A percentile compares a stretch with the other conserved stretches of the same genome.
Conservation (phyloP, 164 flowering plant species). For the Piper longum region DNA sequence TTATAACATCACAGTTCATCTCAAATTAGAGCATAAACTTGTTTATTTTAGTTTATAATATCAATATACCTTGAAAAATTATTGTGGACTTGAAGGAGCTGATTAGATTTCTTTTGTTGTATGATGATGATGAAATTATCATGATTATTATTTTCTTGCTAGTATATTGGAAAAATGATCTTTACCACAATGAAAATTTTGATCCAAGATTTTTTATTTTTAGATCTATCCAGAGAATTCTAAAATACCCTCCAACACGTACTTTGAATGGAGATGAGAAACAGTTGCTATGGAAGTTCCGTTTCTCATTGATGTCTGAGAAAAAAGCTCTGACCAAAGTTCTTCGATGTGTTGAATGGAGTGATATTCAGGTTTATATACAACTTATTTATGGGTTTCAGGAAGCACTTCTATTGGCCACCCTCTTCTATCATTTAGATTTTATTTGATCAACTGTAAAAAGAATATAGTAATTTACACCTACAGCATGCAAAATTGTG, state of each 20-base stretch:
- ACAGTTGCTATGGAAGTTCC: slow-evolving; percentile 93
- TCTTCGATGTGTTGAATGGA: slow-evolving; percentile 98
- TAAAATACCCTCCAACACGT: slow-evolving; percentile 92
- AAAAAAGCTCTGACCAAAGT: slow-evolving; percentile 94
- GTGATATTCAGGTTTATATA: slow-evolving; percentile 78
- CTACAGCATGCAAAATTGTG: too few relatives aligned
- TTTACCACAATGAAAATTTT: too few relatives aligned
- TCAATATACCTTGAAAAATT: neutral
- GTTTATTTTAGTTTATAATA: too few relatives aligned
- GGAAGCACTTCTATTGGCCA: neutral
- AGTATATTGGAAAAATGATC: too few relatives aligned
- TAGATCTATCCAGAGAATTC: slow-evolving; percentile 77
- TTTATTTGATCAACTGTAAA: too few relatives aligned
- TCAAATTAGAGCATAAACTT: neutral
- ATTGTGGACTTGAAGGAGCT: neutral
- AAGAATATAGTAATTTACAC: too few relatives aligned
- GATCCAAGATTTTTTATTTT: neutral
- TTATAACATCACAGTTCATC: neutral
- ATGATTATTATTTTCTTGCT: too few relatives aligned
- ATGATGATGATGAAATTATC: too few relatives aligned
- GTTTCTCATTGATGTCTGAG: slow-evolving; percentile 91
- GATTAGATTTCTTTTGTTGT: too few relatives aligned
- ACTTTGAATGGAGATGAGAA: slow-evolving; percentile 88
- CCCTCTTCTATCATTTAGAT: neutral
- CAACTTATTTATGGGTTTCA: neutral